Evolutionary conservation across 1,284 basidiomycete species (phyloP), one percentile per base, ranked within the genome.

Genomic region (Apiotrichum brassicae): DNA sequence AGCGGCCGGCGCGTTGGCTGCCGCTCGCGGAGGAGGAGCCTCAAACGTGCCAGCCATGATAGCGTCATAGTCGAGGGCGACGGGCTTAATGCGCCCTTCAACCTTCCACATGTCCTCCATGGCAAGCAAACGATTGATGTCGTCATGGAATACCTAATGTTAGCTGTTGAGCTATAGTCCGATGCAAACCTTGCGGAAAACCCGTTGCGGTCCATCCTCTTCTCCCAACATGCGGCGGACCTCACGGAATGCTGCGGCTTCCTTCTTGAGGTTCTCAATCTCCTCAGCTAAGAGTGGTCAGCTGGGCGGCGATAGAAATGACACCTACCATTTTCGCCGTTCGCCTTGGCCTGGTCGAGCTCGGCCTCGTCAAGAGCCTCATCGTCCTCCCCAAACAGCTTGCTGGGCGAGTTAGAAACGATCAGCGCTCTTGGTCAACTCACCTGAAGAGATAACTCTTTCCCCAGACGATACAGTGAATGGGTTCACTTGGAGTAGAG

Each of bases 401-500:
- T 91, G n/a, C 90, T 93, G 56, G 38, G 4, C 19, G 24, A 44
- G 48, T 39, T 4, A 51, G 85, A 68, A 3, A 22, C 18, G 4
- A 7, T 22, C 28, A 32, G 7, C 14, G 23, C 40, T 12, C 26
- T n/a, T 16, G 33, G 9, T 35, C n/a, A 9, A 39, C 22, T 6
- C 16, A 91, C 91, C 85, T 83, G 60, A 98, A 83, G n/a, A 98
- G 82, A 76, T 97, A 98, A 60, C 83, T 93, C 72, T 98, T 99
- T 26, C 90, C 92, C 95, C 95, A 99, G 0, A 97, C 94, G 49
- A 98, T 97, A 67, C 93, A 98, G 67, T 99, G 95, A 43, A 98
- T 95, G 0, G 95, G 92, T 56, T 94, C 91, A 48, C 87, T 92
- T 0, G 95, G 95, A 0, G 95, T 98, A 2, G 91, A 92, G 40